Evolutionary conservation across 2,329 filamentous ascomycete genomes (phyloP), one percentile per base, ranked within the genome.

Genomic region (Graphilbum sp.): DNA sequence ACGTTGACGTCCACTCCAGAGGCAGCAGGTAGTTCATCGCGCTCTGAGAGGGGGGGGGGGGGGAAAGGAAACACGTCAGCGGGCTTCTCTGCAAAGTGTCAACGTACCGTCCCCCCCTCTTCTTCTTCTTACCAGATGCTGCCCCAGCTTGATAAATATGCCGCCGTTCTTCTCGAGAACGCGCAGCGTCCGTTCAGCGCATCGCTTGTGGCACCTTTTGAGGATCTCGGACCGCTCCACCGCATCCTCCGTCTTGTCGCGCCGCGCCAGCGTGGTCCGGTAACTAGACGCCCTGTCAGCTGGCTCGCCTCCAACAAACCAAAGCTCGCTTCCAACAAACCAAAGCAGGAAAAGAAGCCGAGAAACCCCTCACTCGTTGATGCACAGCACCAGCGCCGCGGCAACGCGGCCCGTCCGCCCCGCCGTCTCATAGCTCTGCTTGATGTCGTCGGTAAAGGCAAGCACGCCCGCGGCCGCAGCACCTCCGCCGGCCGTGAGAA

Each of bases 91-190:
- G n/a, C n/a, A n/a, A n/a, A n/a, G n/a, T n/a, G n/a, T n/a, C n/a
- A n/a, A n/a, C n/a, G n/a, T n/a, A n/a, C n/a, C n/a, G n/a, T n/a
- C n/a, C n/a, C n/a, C n/a, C n/a, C n/a, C n/a, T n/a, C n/a, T n/a
- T n/a, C n/a, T n/a, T n/a, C n/a, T n/a, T n/a, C 59, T 32, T 64
- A 78, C 75, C 58, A 98, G 58, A 59, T 98, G 90, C 52, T 98
- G 90, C 8, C 90, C 90, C 30, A 98, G 64, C 60, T 98, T 98
- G 56, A 98, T 96, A 50, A 96, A 98, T 45, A 98, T 94, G 21
- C 88, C 93, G 20, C 92, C 90, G 57, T 95, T 96, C 65, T 83
- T 85, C 66, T 98, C 90, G 46, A 96, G 62, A 2, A 92, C 87
- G 41, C 69, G 71, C 32, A 96, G 63, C 1, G 90, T 95, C 44